A percentile compares a stretch with the other conserved stretches of the same genome.
Evolutionary conservation across 2,329 filamentous ascomycete species (phyloP).

Genomic region (Fusarium duplospermum): DNA sequence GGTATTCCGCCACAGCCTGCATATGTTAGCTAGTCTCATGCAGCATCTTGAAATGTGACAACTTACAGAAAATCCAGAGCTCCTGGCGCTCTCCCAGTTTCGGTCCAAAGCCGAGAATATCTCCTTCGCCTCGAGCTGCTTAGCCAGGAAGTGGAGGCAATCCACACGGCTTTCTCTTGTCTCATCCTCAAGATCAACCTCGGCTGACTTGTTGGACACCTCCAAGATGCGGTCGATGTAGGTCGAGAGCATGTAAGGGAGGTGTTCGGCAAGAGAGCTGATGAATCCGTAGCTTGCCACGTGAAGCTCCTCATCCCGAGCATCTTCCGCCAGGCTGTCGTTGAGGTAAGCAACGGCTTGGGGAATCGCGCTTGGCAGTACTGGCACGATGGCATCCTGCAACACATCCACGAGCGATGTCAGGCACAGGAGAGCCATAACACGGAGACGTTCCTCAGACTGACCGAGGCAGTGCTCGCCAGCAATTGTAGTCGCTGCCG

Average conservation of each 20-base stretch:
- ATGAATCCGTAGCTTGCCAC: conserved; percentile 86
- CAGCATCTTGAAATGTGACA: conserved; percentile 5
- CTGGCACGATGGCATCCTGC: conserved; percentile 84
- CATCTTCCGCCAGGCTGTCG: conserved; percentile 65
- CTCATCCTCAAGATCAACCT: conserved; percentile 68
- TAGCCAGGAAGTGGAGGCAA: conserved; percentile 80
- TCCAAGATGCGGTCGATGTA: conserved; percentile 79
- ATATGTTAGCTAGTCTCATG: conserved; percentile 45
- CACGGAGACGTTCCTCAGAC: conserved; percentile 76
- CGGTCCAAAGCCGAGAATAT: conserved; percentile 78
- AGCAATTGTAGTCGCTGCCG: conserved; percentile 81
- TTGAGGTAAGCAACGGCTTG: conserved; percentile 78
- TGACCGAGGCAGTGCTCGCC: conserved; percentile 81
- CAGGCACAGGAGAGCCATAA: conserved; percentile 89
- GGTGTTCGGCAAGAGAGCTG: conserved; percentile 80
- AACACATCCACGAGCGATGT: conserved; percentile 91
- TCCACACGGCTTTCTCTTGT: conserved; percentile 73
- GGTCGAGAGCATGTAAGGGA: conserved; percentile 89
- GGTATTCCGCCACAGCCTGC: conserved; percentile 74
- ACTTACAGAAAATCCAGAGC: conserved; percentile 71
- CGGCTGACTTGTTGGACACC: conserved; percentile 79
- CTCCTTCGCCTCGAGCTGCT: conserved; percentile 80
- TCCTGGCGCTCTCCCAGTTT: conserved; percentile 76
- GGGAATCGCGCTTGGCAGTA: conserved; percentile 81
- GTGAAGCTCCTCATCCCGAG: conserved; percentile 73